Base-by-base conservation (phyloP, 75 land plant species). In the Pinus taeda region DNA sequence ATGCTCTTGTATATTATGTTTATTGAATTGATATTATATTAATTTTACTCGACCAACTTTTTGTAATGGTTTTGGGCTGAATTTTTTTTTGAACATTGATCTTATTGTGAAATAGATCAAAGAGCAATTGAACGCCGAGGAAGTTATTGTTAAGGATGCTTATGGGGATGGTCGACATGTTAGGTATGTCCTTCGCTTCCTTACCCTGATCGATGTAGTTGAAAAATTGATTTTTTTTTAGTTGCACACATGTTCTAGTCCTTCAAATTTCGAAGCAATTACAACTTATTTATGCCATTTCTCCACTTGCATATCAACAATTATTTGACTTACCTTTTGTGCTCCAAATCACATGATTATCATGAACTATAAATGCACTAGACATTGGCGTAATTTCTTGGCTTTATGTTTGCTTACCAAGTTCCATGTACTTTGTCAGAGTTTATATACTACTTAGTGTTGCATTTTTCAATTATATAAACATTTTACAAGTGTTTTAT, bases 161-260 rank as follows among this genome's bases (percentile, higher is more conserved):
- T 93, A 89, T 91, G 98, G 98, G 17, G 98, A 95, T 88, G 98
- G 96, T 26, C 93, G 93, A 7, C 98, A 95, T 88, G 96, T 95
- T 26, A 89, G 95, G 97, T 94, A 75, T 21, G 59, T 60, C 45
- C 26, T 15, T 62, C 9, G 55, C 12, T 69, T 39, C 22, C 45
- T 69, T 13, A 74, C 22, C 63, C 17, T 64, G 75, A 55, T 42
- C 14, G 11, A 20, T 63, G 9, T 21, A 63, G 66, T 22, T 22
- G 12, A 11, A 49, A 9, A 49, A 49, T 9, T 49, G 11, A 49
- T 49, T 2, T 49, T 9, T 49, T 49, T 49, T 49, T 2, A 49
- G 55, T 1, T 49, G 55, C 12, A 49, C 55, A 49, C 55, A 49
- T 49, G 55, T 49, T 49, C 12, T 9, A 49, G 55, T 49, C 55